Base-by-base conservation (phyloP, 129 eudicot species). In the Chrysanthemum makinoi region DNA sequence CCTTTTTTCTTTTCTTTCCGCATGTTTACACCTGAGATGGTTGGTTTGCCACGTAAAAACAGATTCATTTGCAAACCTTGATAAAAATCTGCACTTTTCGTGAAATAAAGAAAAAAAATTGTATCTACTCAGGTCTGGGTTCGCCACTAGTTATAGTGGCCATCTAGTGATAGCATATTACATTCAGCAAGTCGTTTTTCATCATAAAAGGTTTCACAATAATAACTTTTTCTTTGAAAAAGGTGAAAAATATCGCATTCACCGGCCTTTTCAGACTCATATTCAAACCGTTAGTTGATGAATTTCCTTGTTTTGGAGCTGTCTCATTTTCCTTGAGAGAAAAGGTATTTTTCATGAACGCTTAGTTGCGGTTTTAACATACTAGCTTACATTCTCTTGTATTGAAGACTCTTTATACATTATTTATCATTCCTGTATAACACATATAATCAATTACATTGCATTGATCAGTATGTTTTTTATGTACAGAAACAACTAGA, bases 241-340 rank as follows among this genome's bases (percentile, higher is more conserved):
- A 95, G 99, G 96, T 95, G 12, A 90, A 90, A 44, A 83, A 95
- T 72, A 86, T 95, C 22, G 99, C 89, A 56, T 95, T 95, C 64
- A 95, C 99, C 8, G 99, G 99, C 33, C 82, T 94, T 58, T 94
- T 94, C 79, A 87, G 97, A 74, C 49, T 94, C 33, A 81, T 94
- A 39, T 94, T 94, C 75, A 94, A 84, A 70, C 99, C 99, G 19
- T 78, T 94, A 62, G 99, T 90, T 53, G 83, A 81, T 5, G 99
- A 94, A 72, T 77, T 94, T 44, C 99, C 99, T 54, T 94, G 99
- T 69, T 94, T 94, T 72, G 99, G 99, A 57, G 99, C 97, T 58
- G 78, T 94, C 57, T 58, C 83, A 67, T 94, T 70, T 76, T 94
- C 99, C 6, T 80, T 94, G 77, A 84, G 91, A 86, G 87, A 94